phyloP scores from a whole-genome alignment of 345 rosid species.

The Cardamine chenopodiifolia region DNA sequence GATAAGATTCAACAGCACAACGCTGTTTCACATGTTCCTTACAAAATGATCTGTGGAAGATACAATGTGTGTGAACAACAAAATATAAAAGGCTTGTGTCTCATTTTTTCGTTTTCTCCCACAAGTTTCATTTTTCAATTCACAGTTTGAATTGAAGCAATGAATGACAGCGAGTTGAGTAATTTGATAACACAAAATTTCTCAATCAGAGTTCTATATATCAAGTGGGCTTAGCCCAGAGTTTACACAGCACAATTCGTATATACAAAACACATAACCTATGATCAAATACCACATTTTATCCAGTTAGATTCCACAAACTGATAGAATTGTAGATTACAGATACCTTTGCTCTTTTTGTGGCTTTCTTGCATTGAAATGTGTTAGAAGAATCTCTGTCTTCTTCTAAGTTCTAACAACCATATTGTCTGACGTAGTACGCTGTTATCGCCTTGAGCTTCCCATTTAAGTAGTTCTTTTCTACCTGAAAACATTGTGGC shows the following conservation, averaged over 20 bases:
- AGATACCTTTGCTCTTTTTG: not conserved
- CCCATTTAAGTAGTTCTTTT: slow-evolving; percentile 83
- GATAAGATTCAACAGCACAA: slow-evolving; percentile 12
- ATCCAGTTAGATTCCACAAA: slow-evolving; percentile 11
- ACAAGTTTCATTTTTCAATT: not conserved
- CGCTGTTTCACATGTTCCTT: not conserved
- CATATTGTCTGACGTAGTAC: slow-evolving; percentile 56
- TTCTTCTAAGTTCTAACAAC: slow-evolving; percentile 13
- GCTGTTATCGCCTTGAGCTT: slow-evolving; percentile 91
- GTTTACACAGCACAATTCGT: slow-evolving; percentile 16
- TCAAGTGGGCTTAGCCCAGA: not conserved
- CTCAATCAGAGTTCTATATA: not conserved
- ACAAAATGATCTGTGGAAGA: not conserved
- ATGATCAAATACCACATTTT: slow-evolving; percentile 3
- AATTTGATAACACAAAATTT: not conserved
- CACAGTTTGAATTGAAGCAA: not conserved
- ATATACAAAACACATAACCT: not conserved
- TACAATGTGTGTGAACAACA: not conserved
- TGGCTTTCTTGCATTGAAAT: slow-evolving; percentile 7
- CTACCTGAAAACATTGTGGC: slow-evolving; percentile 56
- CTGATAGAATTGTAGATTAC: slow-evolving; percentile 17
- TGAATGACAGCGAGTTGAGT: no score
- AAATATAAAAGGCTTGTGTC: not conserved
- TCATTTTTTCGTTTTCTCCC: not conserved
- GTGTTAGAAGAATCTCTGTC: not conserved